Conservation (phyloP, 2,329 filamentous ascomycete species). For the Biscogniauxia marginata region DNA sequence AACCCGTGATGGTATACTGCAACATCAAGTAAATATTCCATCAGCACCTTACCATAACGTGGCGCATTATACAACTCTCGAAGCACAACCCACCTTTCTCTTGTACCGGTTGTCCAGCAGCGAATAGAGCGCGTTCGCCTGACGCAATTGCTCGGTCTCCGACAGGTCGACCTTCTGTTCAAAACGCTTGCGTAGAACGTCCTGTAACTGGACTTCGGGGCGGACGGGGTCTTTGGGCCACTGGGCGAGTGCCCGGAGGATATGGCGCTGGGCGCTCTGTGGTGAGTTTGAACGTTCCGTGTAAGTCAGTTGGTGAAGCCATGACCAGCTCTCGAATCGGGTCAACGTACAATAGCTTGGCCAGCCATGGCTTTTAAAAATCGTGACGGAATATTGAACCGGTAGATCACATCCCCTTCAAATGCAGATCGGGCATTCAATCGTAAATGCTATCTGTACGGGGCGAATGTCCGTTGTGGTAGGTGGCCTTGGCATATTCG, state of each 20-base stretch:
- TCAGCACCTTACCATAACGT: neutral
- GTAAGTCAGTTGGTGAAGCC: too few species aligned
- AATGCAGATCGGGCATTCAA: conserved; percentile 1
- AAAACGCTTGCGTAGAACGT: conserved; percentile 49
- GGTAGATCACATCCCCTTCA: conserved; percentile 9
- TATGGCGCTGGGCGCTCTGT: conserved; percentile 46
- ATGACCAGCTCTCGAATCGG: too few species aligned
- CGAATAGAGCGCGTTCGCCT: conserved; percentile 59
- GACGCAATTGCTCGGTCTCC: conserved; percentile 51
- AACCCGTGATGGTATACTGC: conserved; percentile 49
- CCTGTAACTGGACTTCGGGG: conserved; percentile 61
- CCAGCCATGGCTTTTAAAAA: conserved; percentile 18
- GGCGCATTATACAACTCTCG: too few species aligned
- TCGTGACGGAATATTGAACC: neutral
- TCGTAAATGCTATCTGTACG: neutral
- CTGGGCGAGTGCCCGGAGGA: conserved; percentile 50
- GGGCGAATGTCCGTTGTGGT: too few species aligned
- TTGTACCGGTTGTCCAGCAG: conserved; percentile 60
- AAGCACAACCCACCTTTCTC: conserved; percentile 47
- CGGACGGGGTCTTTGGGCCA: conserved; percentile 66
- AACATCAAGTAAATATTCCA: neutral
- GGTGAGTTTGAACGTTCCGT: conserved; percentile 1
- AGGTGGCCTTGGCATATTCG: conserved; percentile 11
- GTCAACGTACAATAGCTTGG: conserved; percentile 27
- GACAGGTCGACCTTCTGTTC: conserved; percentile 33